Base-by-base conservation (phyloP, 163 green algal species). In the Smithsoniella earleae region DNA sequence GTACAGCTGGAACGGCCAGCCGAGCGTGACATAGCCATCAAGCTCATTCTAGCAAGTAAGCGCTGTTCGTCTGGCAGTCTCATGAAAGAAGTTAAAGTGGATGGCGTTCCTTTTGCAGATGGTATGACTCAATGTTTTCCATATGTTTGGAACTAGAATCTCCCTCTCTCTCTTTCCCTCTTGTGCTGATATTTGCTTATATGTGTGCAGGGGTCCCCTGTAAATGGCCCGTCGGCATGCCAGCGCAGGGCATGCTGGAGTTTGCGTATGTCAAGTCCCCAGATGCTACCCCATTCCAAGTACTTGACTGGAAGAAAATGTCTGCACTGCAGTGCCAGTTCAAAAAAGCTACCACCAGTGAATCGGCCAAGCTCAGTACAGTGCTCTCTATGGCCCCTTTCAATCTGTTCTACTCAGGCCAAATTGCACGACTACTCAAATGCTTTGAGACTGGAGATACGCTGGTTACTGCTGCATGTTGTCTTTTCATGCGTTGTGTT, bases 281-380 rank as follows among this genome's bases (percentile, higher is more conserved):
- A 16, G 25, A 38, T 3, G 31, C 20, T 38, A 16, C 31, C 5
- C 34, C 58, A 16, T n/a, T 43, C 43, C 8, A 30, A n/a, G 58
- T 69, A 18, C 34, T 69, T 4, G 58, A 69, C 58, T 69, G 27
- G 8, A 69, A 69, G 25, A 69, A 69, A 13, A 36, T 40, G n/a
- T 8, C n/a, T 25, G 58, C 58, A 33, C 58, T 69, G 10, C 1
- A 43, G 22, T 30, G 22, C 27, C 18, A 69, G n/a, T 34, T 69
- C 10, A 30, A 69, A 13, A 69, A 69, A 43, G 8, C 58, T 25
- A 43, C 31, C n/a, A 34, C 20, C 8, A 43, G 27, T 37, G 58
- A 69, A 18, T 69, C 58, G 16, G n/a, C 58, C 18, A 69, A 69
- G 25, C 8, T 69, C 6, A 28, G 6, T 28, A 69, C 16, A 13